Percentiles rank a stretch among this genome's conserved stretches.
Evolutionary conservation across 495 filamentous ascomycete species (phyloP).

Genomic region (Oidiodendron maius): DNA sequence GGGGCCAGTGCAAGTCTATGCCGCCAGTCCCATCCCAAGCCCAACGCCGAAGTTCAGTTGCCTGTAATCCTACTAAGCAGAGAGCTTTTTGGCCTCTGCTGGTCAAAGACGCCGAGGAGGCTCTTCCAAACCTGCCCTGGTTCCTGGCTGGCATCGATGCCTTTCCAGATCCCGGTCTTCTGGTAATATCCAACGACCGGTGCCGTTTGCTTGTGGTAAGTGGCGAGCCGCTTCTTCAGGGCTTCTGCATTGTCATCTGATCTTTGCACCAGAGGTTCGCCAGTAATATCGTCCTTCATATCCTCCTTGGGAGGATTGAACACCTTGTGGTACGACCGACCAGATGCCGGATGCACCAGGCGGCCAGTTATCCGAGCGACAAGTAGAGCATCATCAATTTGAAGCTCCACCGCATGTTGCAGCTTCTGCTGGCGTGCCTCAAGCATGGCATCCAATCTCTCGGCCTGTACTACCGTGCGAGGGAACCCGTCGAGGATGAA

Average conservation of each 20-base stretch:
- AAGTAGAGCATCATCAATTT: conserved; percentile 91
- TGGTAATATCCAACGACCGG: conserved; percentile 95
- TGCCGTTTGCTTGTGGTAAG: conserved; percentile 89
- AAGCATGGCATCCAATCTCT: conserved; percentile 92
- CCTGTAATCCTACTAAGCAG: conserved; percentile 43
- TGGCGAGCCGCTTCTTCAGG: conserved; percentile 86
- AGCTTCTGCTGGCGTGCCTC: conserved; percentile 63
- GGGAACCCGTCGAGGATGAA: conserved; percentile 99
- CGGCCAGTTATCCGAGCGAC: conserved; percentile 96
- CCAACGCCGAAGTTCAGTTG: not conserved
- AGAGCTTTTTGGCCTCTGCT: conserved; percentile 43
- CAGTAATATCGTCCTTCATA: conserved; percentile 96
- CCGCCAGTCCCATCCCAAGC: conserved; percentile 1
- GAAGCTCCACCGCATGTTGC: conserved; percentile 89
- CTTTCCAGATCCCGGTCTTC: conserved; percentile 93
- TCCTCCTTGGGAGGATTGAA: conserved; percentile 95
- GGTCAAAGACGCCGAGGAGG: conserved; percentile 71
- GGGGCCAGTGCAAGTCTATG: conserved; percentile 21
- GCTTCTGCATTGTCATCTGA: conserved; percentile 97
- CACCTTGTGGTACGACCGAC: conserved; percentile 92
- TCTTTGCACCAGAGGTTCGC: conserved; percentile 93
- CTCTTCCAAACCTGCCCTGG: conserved; percentile 94
- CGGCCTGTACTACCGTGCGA: conserved; percentile 89
- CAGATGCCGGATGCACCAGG: conserved; percentile 89
- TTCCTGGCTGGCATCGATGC: conserved; percentile 93